phyloP scores from a whole-genome alignment of 108 stramenopile species.

The Skeletonema grethae region DNA sequence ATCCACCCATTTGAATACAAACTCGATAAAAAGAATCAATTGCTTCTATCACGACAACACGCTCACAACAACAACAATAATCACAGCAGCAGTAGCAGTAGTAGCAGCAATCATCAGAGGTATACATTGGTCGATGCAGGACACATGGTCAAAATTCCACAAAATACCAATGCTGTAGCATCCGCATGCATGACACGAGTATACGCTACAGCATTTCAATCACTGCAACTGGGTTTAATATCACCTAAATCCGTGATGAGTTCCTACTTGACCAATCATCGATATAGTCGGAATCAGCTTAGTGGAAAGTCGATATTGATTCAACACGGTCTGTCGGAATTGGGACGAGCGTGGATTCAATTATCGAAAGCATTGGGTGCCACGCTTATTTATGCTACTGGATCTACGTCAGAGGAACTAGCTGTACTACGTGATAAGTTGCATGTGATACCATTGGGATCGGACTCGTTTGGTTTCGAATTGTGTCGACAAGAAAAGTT shows the following conservation, averaged over 20 bases:
- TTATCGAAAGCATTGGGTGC: slow-evolving; percentile 25
- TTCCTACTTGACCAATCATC: slow-evolving; percentile 1
- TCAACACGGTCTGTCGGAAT: slow-evolving; percentile 39
- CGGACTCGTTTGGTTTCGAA: slow-evolving; percentile 24
- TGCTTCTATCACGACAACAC: not conserved
- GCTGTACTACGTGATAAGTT: slow-evolving; percentile 5
- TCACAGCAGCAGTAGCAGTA: too few species aligned
- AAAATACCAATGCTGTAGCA: slow-evolving; percentile 22
- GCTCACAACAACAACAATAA: not conserved
- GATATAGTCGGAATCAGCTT: slow-evolving; percentile 23
- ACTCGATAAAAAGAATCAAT: slow-evolving; percentile 3
- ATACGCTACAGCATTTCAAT: slow-evolving; percentile 47
- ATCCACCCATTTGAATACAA: slow-evolving; percentile 47
- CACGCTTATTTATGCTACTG: slow-evolving; percentile 32
- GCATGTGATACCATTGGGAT: slow-evolving; percentile 28
- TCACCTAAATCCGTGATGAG: not conserved
- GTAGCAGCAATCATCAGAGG: not conserved
- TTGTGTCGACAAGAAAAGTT: slow-evolving; percentile 25
- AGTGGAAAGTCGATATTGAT: slow-evolving; percentile 38
- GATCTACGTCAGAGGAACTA: slow-evolving; percentile 24
- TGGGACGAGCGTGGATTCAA: slow-evolving; percentile 36
- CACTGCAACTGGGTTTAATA: slow-evolving; percentile 24
- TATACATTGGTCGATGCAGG: slow-evolving; percentile 53
- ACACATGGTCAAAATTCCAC: slow-evolving; percentile 33
- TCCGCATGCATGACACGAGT: slow-evolving; percentile 32